These are phyloP conservation scores for Debaryomyces hansenii DNA, from an alignment of 805 yeast species.

Conservation along the genomic window DNA sequence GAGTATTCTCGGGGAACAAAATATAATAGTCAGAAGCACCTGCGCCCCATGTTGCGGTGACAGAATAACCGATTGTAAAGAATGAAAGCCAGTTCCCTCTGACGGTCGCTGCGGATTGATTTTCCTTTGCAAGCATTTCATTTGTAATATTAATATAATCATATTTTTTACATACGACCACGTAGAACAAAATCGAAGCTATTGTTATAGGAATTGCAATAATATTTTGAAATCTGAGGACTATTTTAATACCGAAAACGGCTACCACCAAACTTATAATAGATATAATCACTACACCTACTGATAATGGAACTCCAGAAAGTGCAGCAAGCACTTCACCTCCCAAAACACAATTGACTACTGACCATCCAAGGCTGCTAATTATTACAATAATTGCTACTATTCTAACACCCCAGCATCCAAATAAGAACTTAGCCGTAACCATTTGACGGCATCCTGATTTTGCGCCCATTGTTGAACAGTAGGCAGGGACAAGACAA, in stretches of 20 bases:
- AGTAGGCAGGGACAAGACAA: constrained; percentile 37
- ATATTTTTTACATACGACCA: constrained; percentile 27
- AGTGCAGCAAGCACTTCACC: constrained; percentile 33
- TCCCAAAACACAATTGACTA: constrained; percentile 38
- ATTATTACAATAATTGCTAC: constrained; percentile 30
- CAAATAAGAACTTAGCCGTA: constrained; percentile 35
- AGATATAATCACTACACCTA: constrained; percentile 30
- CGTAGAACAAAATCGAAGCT: constrained; percentile 29
- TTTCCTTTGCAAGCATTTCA: constrained; percentile 16
- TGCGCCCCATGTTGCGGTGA: constrained; percentile 37
- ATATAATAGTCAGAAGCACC: constrained; percentile 36
- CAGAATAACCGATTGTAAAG: constrained; percentile 35
- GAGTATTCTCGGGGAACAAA: constrained; percentile 30
- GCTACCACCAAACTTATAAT: constrained; percentile 28
- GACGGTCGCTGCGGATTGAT: constrained; percentile 13
- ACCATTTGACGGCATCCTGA: constrained; percentile 42
- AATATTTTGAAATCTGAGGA: constrained; percentile 28
- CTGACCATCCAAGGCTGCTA: constrained; percentile 39
- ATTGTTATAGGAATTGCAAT: constrained; percentile 30
- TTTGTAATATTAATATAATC: constrained; percentile 19
- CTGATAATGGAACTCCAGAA: constrained; percentile 23
- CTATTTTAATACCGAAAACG: constrained; percentile 31
- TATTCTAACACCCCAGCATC: constrained; percentile 34
- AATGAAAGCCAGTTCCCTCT: constrained; percentile 36
- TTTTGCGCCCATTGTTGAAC: constrained; percentile 38